These are phyloP conservation scores for Rhododendron kiyosumense DNA, from an alignment of 148 eudicot genomes.

Conservation along the genomic window DNA sequence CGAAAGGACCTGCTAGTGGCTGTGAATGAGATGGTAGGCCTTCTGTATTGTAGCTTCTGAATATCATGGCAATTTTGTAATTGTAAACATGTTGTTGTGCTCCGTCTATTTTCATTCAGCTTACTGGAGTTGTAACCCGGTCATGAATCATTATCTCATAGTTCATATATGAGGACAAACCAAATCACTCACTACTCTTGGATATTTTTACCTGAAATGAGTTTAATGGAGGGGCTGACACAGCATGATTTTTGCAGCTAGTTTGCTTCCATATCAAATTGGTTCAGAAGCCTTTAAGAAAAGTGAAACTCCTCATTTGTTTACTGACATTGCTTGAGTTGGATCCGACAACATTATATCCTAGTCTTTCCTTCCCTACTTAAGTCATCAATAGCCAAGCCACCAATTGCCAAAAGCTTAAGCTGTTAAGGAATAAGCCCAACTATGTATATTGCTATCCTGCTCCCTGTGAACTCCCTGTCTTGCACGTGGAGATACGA, in stretches of 20 bases:
- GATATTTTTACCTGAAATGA: not conserved
- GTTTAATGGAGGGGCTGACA: not conserved
- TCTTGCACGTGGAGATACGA: not conserved
- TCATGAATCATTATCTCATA: not conserved
- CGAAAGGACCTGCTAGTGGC: constrained; percentile 96
- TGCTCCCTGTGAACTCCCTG: not conserved
- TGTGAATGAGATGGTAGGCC: constrained; percentile 94
- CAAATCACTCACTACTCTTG: not conserved
- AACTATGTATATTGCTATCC: not conserved
- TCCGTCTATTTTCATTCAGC: not conserved
- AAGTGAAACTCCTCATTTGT: not conserved
- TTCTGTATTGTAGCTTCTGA: constrained; percentile 1
- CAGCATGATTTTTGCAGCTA: not conserved
- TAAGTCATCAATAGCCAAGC: not conserved
- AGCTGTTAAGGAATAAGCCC: not conserved
- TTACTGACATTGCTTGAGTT: not conserved
- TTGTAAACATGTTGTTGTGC: not conserved
- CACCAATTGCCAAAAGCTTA: not conserved
- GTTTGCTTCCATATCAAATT: not conserved
- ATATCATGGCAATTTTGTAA: not conserved
- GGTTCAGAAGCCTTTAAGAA: not conserved
- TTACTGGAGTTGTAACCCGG: not conserved
- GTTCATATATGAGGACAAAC: not conserved
- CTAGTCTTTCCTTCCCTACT: not conserved
- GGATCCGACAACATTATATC: not conserved